phyloP scores from a whole-genome alignment of 805 yeast genomes.

The Zygoascus bituminiphila region DNA sequence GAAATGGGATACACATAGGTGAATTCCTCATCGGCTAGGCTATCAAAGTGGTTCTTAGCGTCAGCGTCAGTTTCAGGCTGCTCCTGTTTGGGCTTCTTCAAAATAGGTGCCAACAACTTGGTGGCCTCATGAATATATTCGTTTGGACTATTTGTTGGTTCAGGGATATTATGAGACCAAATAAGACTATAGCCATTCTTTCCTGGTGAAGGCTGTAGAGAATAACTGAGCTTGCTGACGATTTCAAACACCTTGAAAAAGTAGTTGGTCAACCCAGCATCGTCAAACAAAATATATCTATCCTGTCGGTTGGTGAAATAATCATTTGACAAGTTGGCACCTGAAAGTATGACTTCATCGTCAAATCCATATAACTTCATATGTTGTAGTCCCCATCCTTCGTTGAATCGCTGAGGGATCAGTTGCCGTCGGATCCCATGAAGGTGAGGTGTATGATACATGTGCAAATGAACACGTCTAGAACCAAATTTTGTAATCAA shows the following conservation, averaged over 20 bases:
- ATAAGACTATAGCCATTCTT: slow-evolving; percentile 45
- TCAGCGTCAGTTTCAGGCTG: not conserved
- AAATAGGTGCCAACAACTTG: slow-evolving; percentile 36
- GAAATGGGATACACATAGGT: slow-evolving; percentile 85
- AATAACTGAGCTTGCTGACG: slow-evolving; percentile 63
- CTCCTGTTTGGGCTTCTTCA: not conserved
- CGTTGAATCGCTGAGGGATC: slow-evolving; percentile 80
- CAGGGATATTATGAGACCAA: slow-evolving; percentile 66
- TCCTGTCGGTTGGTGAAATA: slow-evolving; percentile 95
- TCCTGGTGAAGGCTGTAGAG: slow-evolving; percentile 37
- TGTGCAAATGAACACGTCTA: slow-evolving; percentile 63
- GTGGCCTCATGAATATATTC: slow-evolving; percentile 36
- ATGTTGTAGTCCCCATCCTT: slow-evolving; percentile 88
- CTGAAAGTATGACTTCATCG: slow-evolving; percentile 76
- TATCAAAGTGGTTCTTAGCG: slow-evolving; percentile 9
- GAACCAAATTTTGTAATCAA: slow-evolving; percentile 57
- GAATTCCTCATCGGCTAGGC: slow-evolving; percentile 18
- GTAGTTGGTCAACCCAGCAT: slow-evolving; percentile 57
- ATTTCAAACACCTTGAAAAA: slow-evolving; percentile 64
- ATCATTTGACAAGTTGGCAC: slow-evolving; percentile 87
- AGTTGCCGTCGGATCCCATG: slow-evolving; percentile 54
- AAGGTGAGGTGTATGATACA: slow-evolving; percentile 86
- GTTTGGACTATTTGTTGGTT: slow-evolving; percentile 40
- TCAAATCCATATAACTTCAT: slow-evolving; percentile 97
- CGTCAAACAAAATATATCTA: slow-evolving; percentile 65